phyloP scores from a whole-genome alignment of 2,329 filamentous ascomycete species.

The Aphanocladium album region DNA sequence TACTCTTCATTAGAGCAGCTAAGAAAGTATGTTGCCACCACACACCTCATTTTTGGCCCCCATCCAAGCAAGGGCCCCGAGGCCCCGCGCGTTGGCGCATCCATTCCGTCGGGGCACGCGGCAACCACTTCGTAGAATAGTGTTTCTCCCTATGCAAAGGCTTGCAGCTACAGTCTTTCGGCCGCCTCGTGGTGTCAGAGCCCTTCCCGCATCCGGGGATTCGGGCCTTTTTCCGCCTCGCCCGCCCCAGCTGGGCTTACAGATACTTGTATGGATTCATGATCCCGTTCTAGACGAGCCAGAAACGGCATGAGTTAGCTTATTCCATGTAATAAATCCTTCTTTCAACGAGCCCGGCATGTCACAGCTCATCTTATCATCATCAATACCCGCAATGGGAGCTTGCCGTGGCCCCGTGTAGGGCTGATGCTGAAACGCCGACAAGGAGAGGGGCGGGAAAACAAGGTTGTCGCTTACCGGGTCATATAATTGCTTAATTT shows the following conservation, averaged over 20 bases:
- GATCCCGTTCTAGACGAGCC: conserved; percentile 70
- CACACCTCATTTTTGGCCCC: conserved; percentile 4
- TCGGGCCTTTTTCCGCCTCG: background rate
- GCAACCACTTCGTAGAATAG: background rate
- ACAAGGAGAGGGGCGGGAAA: background rate
- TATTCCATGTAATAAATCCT: background rate
- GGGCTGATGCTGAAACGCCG: background rate
- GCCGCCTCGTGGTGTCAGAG: background rate
- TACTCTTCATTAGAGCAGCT: background rate
- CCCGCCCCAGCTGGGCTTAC: conserved; percentile 23
- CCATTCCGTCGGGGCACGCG: background rate
- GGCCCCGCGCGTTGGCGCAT: background rate
- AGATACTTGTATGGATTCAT: conserved; percentile 99
- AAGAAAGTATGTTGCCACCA: background rate
- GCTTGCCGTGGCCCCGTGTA: background rate
- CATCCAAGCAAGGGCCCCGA: background rate
- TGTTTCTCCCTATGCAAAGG: background rate
- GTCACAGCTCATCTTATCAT: background rate
- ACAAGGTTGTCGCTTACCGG: conserved; percentile 58
- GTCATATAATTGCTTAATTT: conserved; percentile 91
- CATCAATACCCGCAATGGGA: background rate
- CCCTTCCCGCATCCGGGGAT: background rate
- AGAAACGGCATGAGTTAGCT: conserved; percentile 13
- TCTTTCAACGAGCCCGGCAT: background rate
- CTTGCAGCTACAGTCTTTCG: background rate